Evolutionary conservation across 2,329 filamentous ascomycete genomes (phyloP).

Genomic region (Stagonosporopsis chrysanthemi): DNA sequence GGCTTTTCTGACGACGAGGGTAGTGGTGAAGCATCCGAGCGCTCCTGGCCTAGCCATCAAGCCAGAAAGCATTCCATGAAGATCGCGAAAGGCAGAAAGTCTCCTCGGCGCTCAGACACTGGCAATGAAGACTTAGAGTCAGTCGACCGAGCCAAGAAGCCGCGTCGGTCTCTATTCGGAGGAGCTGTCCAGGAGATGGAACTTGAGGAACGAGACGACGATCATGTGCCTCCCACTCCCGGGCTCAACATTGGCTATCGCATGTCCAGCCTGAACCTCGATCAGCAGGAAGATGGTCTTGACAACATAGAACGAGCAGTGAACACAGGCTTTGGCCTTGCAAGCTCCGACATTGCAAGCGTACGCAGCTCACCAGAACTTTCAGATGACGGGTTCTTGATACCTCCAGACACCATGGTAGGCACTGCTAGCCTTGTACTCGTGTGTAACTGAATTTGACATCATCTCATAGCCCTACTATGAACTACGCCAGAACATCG

Average conservation of each 20-base stretch:
- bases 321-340: conserved; percentile 15
- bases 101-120: conserved; percentile 13
- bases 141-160: conserved; percentile 19
- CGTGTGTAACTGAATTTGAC: neutral
- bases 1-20: conserved; percentile 30
- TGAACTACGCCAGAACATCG: conserved; percentile 34
- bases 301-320: neutral
- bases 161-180: conserved; percentile 29
- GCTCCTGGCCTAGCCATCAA: conserved; percentile 8
- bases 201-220: neutral
- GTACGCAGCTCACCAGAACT: conserved; percentile 17
- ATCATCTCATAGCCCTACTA: conserved; percentile 23
- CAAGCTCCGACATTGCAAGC: conserved; percentile 13
- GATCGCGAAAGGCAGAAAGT: conserved; percentile 13
- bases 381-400: conserved; percentile 21
- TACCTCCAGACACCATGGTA: conserved; percentile 22
- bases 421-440: conserved; percentile 6
- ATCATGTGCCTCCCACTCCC: neutral
- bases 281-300: conserved; percentile 7
- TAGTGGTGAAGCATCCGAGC: conserved; percentile 17
- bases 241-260: conserved; percentile 13
- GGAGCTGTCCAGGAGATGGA: neutral
- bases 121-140: conserved; percentile 8
- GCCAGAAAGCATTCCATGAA: conserved; percentile 2
- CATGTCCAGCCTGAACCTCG: conserved; percentile 26